Evolutionary conservation across 768 basidiomycete genomes (phyloP).

Genomic region (Trametes sanguinea): DNA sequence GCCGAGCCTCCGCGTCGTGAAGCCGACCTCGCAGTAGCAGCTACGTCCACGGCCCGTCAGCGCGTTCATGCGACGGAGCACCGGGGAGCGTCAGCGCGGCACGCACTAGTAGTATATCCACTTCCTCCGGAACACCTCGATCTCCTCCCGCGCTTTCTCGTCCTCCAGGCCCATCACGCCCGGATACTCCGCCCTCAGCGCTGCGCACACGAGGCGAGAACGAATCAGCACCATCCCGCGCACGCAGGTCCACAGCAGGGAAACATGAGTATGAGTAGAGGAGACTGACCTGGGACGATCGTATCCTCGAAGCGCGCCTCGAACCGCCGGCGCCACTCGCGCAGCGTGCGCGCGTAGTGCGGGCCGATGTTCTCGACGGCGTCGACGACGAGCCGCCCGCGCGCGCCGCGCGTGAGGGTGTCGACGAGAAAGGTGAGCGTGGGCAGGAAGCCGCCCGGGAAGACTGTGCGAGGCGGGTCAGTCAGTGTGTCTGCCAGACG

Average conservation of each 20-base stretch:
- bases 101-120: slow-evolving; percentile 51
- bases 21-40: slow-evolving; percentile 76
- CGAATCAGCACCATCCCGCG: not conserved
- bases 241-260: not conserved
- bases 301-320: slow-evolving; percentile 54
- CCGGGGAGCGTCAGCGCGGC: not conserved
- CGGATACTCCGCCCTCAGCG: slow-evolving; percentile 61
- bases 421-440: slow-evolving; percentile 59
- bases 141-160: slow-evolving; percentile 46
- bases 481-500: not conserved
- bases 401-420: slow-evolving; percentile 50
- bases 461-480: slow-evolving; percentile 41
- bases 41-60: slow-evolving; percentile 31
- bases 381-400: slow-evolving; percentile 60
- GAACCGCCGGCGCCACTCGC: slow-evolving; percentile 74
- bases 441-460: slow-evolving; percentile 72
- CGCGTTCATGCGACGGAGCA: not conserved
- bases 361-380: slow-evolving; percentile 71
- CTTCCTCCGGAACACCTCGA: slow-evolving; percentile 67
- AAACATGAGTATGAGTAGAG: not conserved
- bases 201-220: slow-evolving; percentile 1
- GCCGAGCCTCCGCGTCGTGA: slow-evolving; percentile 64
- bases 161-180: slow-evolving; percentile 48
- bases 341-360: slow-evolving; percentile 77
- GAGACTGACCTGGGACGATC: slow-evolving; percentile 48